Conservation (phyloP, 352 stramenopile species). For the Globisporangium iwayamae region DNA sequence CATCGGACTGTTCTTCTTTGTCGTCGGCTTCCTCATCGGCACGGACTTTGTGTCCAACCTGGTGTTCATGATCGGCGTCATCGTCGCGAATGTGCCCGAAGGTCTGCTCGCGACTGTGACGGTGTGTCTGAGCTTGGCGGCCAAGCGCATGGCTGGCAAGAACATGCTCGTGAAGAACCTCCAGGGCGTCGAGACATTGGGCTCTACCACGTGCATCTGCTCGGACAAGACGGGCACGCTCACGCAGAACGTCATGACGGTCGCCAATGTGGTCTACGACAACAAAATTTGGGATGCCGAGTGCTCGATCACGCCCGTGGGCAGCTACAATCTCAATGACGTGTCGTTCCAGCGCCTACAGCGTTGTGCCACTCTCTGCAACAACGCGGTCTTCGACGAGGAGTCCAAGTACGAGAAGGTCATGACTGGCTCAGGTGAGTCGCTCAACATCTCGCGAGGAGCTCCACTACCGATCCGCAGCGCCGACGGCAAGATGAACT, state of each 20-base stretch:
- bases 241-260: conserved; percentile 94
- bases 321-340: conserved; percentile 49
- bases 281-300: conserved; percentile 69
- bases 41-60: conserved; percentile 60
- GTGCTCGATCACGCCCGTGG: conserved; percentile 70
- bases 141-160: conserved; percentile 86
- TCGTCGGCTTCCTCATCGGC: conserved; percentile 52
- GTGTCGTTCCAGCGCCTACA: conserved; percentile 61
- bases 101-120: conserved; percentile 90
- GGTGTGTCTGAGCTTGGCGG: conserved; percentile 89
- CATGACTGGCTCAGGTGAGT: conserved; percentile 13
- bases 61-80: conserved; percentile 96
- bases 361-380: conserved; percentile 86
- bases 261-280: conserved; percentile 77
- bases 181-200: conserved; percentile 90
- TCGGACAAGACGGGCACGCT: conserved; percentile 96
- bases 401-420: conserved; percentile 30
- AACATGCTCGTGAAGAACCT: conserved; percentile 94
- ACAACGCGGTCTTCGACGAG: conserved; percentile 88
- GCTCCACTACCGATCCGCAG: conserved; percentile 11
- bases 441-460: conserved; percentile 20
- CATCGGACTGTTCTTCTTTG: conserved; percentile 62
- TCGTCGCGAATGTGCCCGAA: conserved; percentile 94
- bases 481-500: conserved; percentile 21
- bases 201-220: conserved; percentile 91